Conservation (phyloP, 1,284 basidiomycete genomes). For the Mycena sp. region DNA sequence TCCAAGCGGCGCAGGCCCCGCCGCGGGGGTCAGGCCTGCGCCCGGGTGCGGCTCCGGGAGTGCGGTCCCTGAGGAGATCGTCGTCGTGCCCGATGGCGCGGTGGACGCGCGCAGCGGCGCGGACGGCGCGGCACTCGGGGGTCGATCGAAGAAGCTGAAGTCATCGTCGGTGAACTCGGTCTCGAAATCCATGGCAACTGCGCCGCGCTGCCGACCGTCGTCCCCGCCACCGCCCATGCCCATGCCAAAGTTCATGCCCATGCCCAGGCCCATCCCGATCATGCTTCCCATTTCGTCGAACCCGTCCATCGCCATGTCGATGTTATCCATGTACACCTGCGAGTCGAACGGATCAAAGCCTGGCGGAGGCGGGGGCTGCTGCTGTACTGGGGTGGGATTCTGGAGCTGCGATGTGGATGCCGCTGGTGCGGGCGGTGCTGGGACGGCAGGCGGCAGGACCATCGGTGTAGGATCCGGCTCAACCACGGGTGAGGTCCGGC, state of each 20-base stretch:
- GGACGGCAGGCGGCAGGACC: constrained; percentile 1
- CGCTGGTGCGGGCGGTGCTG: neutral
- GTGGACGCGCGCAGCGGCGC: constrained; percentile 6
- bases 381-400: neutral
- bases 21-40: constrained; percentile 29
- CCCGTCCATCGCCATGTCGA: constrained; percentile 43
- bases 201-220: constrained; percentile 34
- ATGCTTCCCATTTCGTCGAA: constrained; percentile 37
- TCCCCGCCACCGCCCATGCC: constrained; percentile 40
- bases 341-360: constrained; percentile 39
- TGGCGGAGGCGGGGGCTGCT: neutral
- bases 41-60: constrained; percentile 18
- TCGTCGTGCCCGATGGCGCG: too few species aligned
- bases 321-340: constrained; percentile 52
- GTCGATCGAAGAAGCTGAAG: constrained; percentile 79
- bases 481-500: constrained; percentile 40
- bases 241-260: constrained; percentile 33
- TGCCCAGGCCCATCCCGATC: constrained; percentile 44
- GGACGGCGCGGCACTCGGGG: constrained; percentile 35
- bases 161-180: constrained; percentile 82
- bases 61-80: constrained; percentile 1
- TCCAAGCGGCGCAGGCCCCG: constrained; percentile 31
- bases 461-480: constrained; percentile 25
- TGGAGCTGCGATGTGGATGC: too few species aligned
- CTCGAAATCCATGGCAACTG: constrained; percentile 60